Evolutionary conservation across 768 basidiomycete genomes (phyloP).

Genomic region (Naganishia vishniacii): DNA sequence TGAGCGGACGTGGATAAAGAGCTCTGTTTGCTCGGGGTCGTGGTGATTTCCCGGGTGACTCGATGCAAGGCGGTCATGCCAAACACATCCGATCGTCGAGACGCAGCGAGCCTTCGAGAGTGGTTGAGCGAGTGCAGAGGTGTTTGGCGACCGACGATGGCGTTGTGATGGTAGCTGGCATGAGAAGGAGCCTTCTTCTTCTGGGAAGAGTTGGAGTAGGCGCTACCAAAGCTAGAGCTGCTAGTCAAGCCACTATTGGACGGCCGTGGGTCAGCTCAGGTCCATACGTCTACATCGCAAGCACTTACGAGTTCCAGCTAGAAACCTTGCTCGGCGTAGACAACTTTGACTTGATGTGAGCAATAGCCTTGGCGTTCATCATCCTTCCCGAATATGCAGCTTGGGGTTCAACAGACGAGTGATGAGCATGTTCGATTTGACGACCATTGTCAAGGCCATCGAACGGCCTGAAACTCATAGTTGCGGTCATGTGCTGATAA

Average conservation of each 20-base stretch:
- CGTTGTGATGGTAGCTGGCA: constrained; percentile 16
- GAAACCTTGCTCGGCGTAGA: constrained; percentile 17
- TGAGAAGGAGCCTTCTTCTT: constrained; percentile 20
- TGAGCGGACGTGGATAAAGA: constrained; percentile 8
- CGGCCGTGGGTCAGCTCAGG: neutral
- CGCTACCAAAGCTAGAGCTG: constrained; percentile 14
- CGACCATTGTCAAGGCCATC: constrained; percentile 22
- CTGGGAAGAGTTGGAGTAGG: constrained; percentile 10
- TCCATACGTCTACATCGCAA: neutral
- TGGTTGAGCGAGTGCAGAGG: constrained; percentile 19
- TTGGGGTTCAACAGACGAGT: constrained; percentile 15
- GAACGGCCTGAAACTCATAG: constrained; percentile 14
- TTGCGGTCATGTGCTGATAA: constrained; percentile 21
- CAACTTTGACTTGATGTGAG: constrained; percentile 19
- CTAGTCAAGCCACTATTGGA: neutral
- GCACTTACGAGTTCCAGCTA: constrained; percentile 11
- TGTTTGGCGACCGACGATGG: constrained; percentile 15
- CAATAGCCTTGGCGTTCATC: constrained; percentile 20
- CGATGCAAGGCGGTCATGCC: constrained; percentile 14
- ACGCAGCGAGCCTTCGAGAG: constrained; percentile 6
- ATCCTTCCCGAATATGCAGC: constrained; percentile 18
- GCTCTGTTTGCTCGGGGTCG: constrained; percentile 5
- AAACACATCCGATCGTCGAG: constrained; percentile 13
- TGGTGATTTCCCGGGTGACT: constrained; percentile 12
- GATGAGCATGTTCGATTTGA: constrained; percentile 5